Base-by-base conservation (phyloP, 139 green algal genomes). In the Gonium pectorale region DNA sequence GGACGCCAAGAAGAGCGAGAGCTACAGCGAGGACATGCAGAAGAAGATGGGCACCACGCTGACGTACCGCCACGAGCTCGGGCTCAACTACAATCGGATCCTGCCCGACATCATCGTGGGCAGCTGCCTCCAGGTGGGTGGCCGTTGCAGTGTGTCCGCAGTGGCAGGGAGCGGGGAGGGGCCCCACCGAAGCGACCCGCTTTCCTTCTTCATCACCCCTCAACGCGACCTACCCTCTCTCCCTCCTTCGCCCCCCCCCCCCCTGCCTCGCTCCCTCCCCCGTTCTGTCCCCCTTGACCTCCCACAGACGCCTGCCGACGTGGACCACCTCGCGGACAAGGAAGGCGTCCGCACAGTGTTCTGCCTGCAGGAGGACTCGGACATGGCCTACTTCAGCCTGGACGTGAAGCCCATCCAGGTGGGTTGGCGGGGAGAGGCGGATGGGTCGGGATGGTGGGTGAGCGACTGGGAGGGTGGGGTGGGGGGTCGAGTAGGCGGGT, bases 101-200 rank as follows among this genome's bases (percentile, higher is more conserved):
- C 69, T 96, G 49, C 92, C 96, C 26, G 94, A 99, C 83, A 69
- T 99, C 22, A 97, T 99, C 38, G 97, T 99, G 35, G 97, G 97
- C 31, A 96, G 91, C 41, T 99, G 97, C 85, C 92, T 95, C 38
- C 96, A 98, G 83, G 86, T 86, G 56, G 26, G 64, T 37, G 7
- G 3, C 5, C 21, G 51, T 13, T 19, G 51, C 51, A 22, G 5
- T 19, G 51, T 11, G 11, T 54, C 13, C 21, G 54, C 35, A 6
- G 27, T 46, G 64, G 21, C 3, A 29, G 35, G 64, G 21, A 31
- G 22, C 56, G 49, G 49, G 49, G 49, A 26, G 49, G 49, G 49
- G 49, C 17, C 13, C 13, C 13, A 56, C 13, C 13, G 17, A 56
- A n/a, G n/a, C n/a, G n/a, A n/a, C n/a, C n/a, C n/a, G n/a, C n/a